Conservation (phyloP, 176 grass and related monocot genomes). For the Phoenix roebelenii region DNA sequence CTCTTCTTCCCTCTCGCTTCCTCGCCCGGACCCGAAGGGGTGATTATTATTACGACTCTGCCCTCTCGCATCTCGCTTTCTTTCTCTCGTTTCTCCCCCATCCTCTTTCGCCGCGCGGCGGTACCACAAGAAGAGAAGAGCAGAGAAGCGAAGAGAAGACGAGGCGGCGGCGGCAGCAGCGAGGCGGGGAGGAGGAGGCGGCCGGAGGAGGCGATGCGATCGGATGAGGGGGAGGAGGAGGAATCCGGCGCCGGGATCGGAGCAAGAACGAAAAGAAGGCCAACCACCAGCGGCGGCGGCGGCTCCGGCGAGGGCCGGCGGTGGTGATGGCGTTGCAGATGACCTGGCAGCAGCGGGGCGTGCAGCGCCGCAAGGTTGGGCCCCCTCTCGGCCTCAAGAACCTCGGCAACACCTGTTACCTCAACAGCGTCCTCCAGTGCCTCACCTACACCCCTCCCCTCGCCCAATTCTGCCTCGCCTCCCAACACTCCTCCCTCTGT, state of each 20-base stretch:
- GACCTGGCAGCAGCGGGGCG: constrained; percentile 22
- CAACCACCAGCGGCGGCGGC: constrained; percentile 7
- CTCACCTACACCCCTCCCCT: constrained; percentile 82
- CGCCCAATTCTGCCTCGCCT: constrained; percentile 65
- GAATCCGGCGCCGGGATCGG: constrained; percentile 16
- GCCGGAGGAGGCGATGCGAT: constrained; percentile 46
- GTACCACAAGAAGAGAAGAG: too few species aligned
- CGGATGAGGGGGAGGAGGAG: constrained; percentile 55
- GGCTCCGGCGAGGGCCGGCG: constrained; percentile 12
- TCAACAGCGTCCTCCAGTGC: constrained; percentile 97
- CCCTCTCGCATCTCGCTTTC: too few species aligned
- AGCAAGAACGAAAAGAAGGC: neutral
- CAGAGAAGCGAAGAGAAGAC: too few species aligned
- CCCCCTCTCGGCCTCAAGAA: constrained; percentile 78
- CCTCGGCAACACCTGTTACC: constrained; percentile 94
- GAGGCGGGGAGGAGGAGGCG: neutral
- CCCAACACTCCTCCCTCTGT: constrained; percentile 74
- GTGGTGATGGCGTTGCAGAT: constrained; percentile 46
- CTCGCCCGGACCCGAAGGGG: too few species aligned
- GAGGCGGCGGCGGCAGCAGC: neutral
- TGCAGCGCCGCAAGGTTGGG: constrained; percentile 35
- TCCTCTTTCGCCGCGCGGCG: too few species aligned
- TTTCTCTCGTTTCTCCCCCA: too few species aligned
- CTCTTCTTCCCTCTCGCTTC: too few species aligned
- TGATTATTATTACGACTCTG: too few species aligned